These are phyloP conservation scores for Penicillium digitatum DNA, from an alignment of 2,329 filamentous ascomycete species.

Conservation along the genomic window DNA sequence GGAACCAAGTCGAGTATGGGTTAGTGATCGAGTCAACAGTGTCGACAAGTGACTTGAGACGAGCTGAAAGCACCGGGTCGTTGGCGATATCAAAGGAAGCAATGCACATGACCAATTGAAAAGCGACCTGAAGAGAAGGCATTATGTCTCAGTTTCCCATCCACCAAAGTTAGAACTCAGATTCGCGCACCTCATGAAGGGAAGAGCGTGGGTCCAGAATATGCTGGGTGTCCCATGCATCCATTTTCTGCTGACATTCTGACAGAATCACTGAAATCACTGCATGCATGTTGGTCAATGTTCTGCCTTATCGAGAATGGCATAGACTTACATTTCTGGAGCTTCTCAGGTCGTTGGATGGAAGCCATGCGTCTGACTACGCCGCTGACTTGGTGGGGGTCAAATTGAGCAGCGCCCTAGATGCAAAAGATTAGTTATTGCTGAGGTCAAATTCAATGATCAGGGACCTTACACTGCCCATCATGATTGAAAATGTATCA, in stretches of 20 bases:
- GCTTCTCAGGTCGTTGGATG: background rate
- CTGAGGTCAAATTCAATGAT: no score
- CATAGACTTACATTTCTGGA: background rate
- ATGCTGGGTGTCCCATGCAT: background rate
- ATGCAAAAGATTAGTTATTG: background rate
- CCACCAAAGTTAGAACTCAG: no score
- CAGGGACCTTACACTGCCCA: background rate
- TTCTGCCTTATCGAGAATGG: background rate
- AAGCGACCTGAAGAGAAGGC: background rate
- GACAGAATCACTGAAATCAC: slow-evolving; percentile 6
- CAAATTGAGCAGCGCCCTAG: background rate
- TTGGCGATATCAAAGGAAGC: slow-evolving; percentile 8
- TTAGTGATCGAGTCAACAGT: slow-evolving; percentile 3
- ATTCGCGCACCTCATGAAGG: slow-evolving; percentile 3
- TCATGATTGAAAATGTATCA: slow-evolving; percentile 1
- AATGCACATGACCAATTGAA: slow-evolving; percentile 6
- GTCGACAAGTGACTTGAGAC: slow-evolving; percentile 6
- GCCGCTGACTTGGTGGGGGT: slow-evolving; percentile 1
- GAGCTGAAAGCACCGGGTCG: background rate
- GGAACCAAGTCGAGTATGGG: background rate
- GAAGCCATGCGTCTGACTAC: slow-evolving; percentile 1
- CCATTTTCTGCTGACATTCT: slow-evolving; percentile 3
- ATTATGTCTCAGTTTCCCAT: background rate
- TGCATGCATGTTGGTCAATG: background rate
- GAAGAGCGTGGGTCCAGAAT: slow-evolving; percentile 8